These are phyloP conservation scores for Pezicula carpinea DNA, from an alignment of 2,329 filamentous ascomycete genomes.

Conservation along the genomic window DNA sequence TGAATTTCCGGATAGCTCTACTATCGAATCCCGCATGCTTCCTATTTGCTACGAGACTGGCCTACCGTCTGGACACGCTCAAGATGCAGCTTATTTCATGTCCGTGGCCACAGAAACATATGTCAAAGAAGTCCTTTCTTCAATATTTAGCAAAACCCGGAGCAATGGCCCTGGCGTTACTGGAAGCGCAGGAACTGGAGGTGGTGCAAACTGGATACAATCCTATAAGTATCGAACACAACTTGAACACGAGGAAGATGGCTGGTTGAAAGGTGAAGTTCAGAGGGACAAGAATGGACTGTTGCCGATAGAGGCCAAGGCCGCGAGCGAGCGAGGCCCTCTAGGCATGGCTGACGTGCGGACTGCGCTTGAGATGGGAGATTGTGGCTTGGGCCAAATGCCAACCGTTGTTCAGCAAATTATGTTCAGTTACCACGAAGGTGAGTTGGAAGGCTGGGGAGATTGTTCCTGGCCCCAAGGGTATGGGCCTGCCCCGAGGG, in stretches of 20 bases:
- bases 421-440: constrained; percentile 67
- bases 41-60: constrained; percentile 65
- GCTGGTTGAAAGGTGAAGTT: constrained; percentile 68
- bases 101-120: constrained; percentile 62
- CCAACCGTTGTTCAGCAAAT: constrained; percentile 70
- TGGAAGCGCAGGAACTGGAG: constrained; percentile 57
- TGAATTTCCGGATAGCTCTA: constrained; percentile 62
- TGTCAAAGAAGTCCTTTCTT: constrained; percentile 60
- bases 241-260: constrained; percentile 70
- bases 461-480: constrained; percentile 44
- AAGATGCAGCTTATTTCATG: constrained; percentile 60
- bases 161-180: constrained; percentile 61
- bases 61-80: constrained; percentile 51
- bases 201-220: constrained; percentile 67
- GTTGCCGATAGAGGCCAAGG: constrained; percentile 75
- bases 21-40: constrained; percentile 60
- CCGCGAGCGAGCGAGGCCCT: constrained; percentile 65
- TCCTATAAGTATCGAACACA: constrained; percentile 74
- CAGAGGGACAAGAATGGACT: constrained; percentile 71
- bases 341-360: constrained; percentile 75
- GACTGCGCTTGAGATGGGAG: constrained; percentile 69
- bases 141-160: constrained; percentile 59
- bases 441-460: constrained; percentile 65
- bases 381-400: constrained; percentile 72
- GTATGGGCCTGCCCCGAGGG: constrained; percentile 28